Base-by-base conservation (phyloP, 805 yeast species). In the Ogataea parapolymorpha region DNA sequence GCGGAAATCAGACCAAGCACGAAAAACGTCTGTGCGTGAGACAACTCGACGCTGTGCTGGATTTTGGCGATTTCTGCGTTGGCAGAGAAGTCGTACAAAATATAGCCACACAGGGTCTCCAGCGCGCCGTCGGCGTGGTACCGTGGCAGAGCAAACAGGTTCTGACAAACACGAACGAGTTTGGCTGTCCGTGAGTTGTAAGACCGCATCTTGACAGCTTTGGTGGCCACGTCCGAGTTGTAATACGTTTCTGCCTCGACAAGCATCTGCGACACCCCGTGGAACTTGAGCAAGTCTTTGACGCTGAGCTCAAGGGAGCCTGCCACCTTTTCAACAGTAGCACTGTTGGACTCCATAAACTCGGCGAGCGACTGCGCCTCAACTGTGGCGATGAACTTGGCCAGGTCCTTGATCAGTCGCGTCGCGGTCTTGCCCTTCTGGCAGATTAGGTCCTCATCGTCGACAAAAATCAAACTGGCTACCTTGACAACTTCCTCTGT, bases 361-460 rank as follows among this genome's bases (percentile, higher is more conserved):
- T 68, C 74, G 6, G 58, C 53, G 6, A 65, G 56, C 15, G 59
- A 56, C 13, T 74, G 76, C 6, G 51, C 51, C 40, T 73, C 76
- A 17, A 72, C 69, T 6, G 63, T 46, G 6, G 70, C 60, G 15
- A 82, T 60, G 49, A 85, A 79, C 45, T 67, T 77, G 9, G 83
- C 76, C 9, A 80, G 66, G 37, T 82, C 82, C 14, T 65, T 49
- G 32, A 55, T 59, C 13, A 71, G 41, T 45, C 61, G 71, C 5
- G 46, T 45, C 13, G 44, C 45, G 14, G 32, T 18, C 28, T 56
- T 56, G 1, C 56, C 54, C n/a, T 44, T 52, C 30, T 55, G 59
- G 31, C 30, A 54, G 12, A 55, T 28, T 4, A 44, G 16, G 45
- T 54, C 66, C 33, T 58, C 58, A 20, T 50, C 36, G 40, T 59